Evolutionary conservation across 1,139 yeast species (phyloP).

Genomic region (Sugiyamaella neomexicana): DNA sequence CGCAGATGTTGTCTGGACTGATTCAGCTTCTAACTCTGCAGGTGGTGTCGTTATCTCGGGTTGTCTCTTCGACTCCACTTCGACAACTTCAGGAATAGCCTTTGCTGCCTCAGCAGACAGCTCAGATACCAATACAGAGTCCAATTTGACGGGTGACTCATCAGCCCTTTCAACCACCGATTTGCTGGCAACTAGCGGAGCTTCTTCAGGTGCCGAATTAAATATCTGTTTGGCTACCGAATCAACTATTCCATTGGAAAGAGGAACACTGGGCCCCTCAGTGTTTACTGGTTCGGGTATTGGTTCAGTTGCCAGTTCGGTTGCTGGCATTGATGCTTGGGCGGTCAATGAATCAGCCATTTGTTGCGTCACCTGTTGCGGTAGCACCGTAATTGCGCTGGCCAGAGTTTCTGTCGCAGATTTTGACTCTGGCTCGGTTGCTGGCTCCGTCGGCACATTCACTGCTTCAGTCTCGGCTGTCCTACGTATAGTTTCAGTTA

Average conservation of each 20-base stretch:
- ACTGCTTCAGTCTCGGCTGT: too few species aligned
- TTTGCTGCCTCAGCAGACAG: background rate
- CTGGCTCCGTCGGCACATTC: background rate
- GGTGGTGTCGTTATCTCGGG: background rate
- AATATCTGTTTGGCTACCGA: too few species aligned
- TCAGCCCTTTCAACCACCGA: background rate
- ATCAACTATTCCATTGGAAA: background rate
- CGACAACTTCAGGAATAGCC: background rate
- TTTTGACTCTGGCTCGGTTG: background rate
- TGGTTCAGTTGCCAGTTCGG: background rate
- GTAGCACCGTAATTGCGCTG: too few species aligned
- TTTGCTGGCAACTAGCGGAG: background rate
- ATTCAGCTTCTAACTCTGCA: background rate
- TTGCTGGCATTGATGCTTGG: background rate
- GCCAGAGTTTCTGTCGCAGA: background rate
- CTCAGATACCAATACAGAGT: background rate
- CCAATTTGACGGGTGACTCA: background rate
- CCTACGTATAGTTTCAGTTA: too few species aligned
- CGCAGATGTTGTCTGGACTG: background rate
- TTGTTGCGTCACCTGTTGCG: too few species aligned
- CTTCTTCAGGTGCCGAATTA: too few species aligned
- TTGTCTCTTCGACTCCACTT: background rate
- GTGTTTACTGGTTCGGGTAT: conserved; percentile 3
- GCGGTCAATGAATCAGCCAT: too few species aligned
- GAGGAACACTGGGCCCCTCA: background rate